phyloP scores from a whole-genome alignment of 78 protist genomes.

The Creolimax fragrantissima region DNA sequence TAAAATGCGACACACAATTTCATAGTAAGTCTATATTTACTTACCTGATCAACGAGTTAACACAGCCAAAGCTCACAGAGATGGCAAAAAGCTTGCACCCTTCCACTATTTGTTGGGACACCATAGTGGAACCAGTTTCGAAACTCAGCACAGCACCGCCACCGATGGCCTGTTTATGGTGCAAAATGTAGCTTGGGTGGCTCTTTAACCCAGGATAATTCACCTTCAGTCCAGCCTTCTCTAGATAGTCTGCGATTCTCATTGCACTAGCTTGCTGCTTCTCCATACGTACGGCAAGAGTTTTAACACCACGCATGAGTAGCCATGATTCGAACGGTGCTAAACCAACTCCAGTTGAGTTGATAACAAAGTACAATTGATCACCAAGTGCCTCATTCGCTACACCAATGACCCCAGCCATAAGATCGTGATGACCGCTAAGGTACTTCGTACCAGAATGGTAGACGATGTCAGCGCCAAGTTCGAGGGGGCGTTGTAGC shows the following conservation, averaged over 20 bases:
- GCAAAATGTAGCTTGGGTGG: conserved; percentile 7
- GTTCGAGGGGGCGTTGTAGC: conserved; percentile 36
- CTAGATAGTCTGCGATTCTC: conserved; percentile 35
- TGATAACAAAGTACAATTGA: not conserved
- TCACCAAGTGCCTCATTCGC: not conserved
- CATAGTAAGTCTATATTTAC: not conserved
- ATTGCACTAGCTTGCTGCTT: conserved; percentile 15
- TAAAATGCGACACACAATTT: not conserved
- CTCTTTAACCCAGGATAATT: conserved; percentile 26
- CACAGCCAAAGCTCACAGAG: conserved; percentile 41
- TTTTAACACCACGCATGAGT: conserved; percentile 38
- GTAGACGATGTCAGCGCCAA: conserved; percentile 62
- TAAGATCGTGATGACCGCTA: conserved; percentile 44
- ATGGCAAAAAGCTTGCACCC: conserved; percentile 22
- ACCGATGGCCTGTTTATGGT: conserved; percentile 6
- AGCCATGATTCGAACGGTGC: conserved; percentile 46
- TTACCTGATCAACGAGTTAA: conserved; percentile 30
- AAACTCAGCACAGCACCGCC: conserved; percentile 31
- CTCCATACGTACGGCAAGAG: conserved; percentile 39
- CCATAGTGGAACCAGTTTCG: conserved; percentile 19
- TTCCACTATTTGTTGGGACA: conserved; percentile 6
- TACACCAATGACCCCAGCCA: conserved; percentile 35
- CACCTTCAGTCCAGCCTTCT: not conserved
- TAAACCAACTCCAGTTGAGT: conserved; percentile 18
- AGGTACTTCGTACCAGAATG: conserved; percentile 60